Evolutionary conservation across 2,329 filamentous ascomycete species (phyloP).

Genomic region (Blastomyces percursus): DNA sequence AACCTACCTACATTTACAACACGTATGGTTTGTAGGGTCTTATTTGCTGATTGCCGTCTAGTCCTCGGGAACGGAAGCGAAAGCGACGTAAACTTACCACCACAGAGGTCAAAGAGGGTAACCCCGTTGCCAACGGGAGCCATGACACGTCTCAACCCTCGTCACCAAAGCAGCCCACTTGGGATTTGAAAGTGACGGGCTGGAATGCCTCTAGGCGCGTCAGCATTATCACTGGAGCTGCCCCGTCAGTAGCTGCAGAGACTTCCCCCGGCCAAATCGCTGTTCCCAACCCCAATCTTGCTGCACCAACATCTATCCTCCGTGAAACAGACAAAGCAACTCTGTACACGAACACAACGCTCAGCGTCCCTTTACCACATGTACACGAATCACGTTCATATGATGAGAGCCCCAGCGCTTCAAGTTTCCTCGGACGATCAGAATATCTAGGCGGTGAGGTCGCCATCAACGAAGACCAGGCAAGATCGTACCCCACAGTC

Average conservation of each 20-base stretch:
- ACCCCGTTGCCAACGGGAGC: background rate
- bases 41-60: slow-evolving; percentile 6
- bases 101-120: slow-evolving; percentile 8
- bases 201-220: background rate
- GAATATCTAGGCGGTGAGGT: slow-evolving; percentile 21
- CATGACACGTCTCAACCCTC: background rate
- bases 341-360: background rate
- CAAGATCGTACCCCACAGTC: slow-evolving; percentile 17
- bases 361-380: background rate
- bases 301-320: background rate
- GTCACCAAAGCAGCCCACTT: background rate
- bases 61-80: slow-evolving; percentile 16
- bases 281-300: background rate
- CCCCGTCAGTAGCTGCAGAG: background rate
- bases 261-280: background rate
- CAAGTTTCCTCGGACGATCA: slow-evolving; percentile 23
- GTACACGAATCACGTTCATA: slow-evolving; percentile 12
- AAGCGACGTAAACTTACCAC: slow-evolving; percentile 13
- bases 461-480: slow-evolving; percentile 21
- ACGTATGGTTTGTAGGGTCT: background rate
- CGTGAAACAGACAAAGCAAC: background rate
- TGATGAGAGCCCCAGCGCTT: slow-evolving; percentile 13
- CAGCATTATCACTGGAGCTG: background rate
- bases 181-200: background rate
- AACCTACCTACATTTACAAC: background rate